Conservation (phyloP, 2,329 filamentous ascomycete species). For the Tolypocladium endophyticum region DNA sequence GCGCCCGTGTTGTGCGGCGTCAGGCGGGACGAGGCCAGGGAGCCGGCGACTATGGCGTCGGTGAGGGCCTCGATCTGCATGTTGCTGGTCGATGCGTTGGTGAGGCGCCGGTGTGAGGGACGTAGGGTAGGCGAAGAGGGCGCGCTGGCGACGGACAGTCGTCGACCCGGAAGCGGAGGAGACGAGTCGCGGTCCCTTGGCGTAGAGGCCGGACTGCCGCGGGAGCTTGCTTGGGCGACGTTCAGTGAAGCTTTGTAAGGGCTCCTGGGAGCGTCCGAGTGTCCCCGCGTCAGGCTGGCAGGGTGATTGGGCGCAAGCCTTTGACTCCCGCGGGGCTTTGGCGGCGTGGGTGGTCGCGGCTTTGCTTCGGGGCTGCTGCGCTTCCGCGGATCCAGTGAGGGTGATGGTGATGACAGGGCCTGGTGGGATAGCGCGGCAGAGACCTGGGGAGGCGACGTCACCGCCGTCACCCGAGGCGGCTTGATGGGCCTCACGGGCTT, state of each 20-base stretch:
- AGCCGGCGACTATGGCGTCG: constrained; percentile 65
- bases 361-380: constrained; percentile 7
- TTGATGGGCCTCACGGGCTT: constrained; percentile 21
- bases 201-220: not conserved
- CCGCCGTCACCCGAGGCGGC: constrained; percentile 15
- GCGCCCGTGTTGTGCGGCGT: constrained; percentile 29
- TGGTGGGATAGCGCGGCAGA: constrained; percentile 8
- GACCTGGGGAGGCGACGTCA: constrained; percentile 16
- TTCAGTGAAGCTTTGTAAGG: not conserved
- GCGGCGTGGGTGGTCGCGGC: constrained; percentile 24
- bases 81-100: constrained; percentile 19
- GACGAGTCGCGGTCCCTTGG: not conserved
- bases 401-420: constrained; percentile 9
- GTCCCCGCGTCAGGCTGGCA: constrained; percentile 3
- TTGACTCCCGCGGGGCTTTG: constrained; percentile 19
- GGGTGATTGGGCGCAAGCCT: constrained; percentile 5
- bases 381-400: constrained; percentile 19
- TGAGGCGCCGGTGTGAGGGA: constrained; percentile 15
- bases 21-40: constrained; percentile 54
- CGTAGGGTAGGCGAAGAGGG: constrained; percentile 26
- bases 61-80: constrained; percentile 56
- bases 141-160: constrained; percentile 13
- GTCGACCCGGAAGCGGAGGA: constrained; percentile 5
- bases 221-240: not conserved
- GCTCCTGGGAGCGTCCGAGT: constrained; percentile 3